phyloP scores from a whole-genome alignment of 306 rosid species.

The Oxytropis ochrocephala region DNA sequence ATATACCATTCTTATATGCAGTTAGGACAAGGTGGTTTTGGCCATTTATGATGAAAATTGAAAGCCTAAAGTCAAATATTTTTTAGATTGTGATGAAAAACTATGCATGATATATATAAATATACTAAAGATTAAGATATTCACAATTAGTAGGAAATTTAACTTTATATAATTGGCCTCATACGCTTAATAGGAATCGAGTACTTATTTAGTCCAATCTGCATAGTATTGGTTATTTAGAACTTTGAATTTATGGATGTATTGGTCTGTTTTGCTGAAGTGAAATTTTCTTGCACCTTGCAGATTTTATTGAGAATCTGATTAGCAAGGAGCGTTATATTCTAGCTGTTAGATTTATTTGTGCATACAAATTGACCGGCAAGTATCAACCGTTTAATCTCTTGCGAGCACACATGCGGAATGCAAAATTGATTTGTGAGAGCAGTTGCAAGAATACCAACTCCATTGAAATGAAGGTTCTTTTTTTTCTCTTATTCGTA shows the following conservation, averaged over 20 bases:
- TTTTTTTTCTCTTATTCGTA: background rate
- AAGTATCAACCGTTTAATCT: background rate
- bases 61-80: too few relatives aligned
- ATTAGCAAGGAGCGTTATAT: background rate
- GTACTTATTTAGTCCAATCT: background rate
- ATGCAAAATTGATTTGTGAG: background rate
- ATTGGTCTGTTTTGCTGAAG: background rate
- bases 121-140: background rate
- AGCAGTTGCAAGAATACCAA: background rate
- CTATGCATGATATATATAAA: background rate
- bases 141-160: background rate
- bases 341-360: background rate
- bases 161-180: background rate
- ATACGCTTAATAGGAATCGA: too few relatives aligned
- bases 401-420: background rate
- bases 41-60: background rate
- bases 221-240: background rate
- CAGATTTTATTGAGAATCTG: conserved; percentile 12
- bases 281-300: background rate
- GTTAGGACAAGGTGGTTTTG: too few relatives aligned
- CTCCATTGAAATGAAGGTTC: conserved; percentile 24
- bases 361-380: background rate
- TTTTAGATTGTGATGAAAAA: background rate
- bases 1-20: too few relatives aligned
- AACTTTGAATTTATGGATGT: background rate